These are phyloP conservation scores for Penicillium verrucosum DNA, from an alignment of 2,329 filamentous ascomycete genomes.

Conservation along the genomic window DNA sequence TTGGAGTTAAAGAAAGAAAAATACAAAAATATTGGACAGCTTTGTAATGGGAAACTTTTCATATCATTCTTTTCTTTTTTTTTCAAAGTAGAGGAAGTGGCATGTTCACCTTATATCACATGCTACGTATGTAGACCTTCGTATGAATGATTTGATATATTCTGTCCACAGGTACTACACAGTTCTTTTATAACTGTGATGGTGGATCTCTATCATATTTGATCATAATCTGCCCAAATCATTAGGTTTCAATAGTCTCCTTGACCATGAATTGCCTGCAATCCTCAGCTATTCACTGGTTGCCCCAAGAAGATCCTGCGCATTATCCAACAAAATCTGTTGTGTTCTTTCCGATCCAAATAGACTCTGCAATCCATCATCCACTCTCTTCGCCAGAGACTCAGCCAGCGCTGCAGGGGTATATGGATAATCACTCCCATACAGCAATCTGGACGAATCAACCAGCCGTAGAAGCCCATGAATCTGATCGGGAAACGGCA, in stretches of 20 bases:
- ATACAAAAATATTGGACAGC: neutral
- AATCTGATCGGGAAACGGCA: slow-evolving; percentile 51
- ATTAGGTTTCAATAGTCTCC: too few species aligned
- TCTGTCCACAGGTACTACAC: neutral
- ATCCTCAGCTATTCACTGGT: neutral
- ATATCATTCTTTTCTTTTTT: neutral
- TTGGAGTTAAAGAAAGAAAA: neutral
- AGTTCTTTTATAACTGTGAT: neutral
- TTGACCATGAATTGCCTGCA: neutral
- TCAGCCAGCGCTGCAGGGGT: slow-evolving; percentile 35
- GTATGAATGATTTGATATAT: too few species aligned
- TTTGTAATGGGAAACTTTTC: neutral
- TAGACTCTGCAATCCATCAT: slow-evolving; percentile 28
- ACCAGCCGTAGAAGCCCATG: slow-evolving; percentile 47
- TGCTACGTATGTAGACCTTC: too few species aligned
- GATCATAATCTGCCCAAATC: neutral
- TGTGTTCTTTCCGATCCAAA: slow-evolving; percentile 6
- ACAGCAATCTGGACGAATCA: slow-evolving; percentile 46
- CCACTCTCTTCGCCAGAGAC: slow-evolving; percentile 42
- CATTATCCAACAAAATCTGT: slow-evolving; percentile 12
- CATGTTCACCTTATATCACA: too few species aligned
- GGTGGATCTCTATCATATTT: neutral
- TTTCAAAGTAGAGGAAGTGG: neutral
- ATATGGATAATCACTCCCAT: slow-evolving; percentile 55
- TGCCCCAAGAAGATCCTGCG: slow-evolving; percentile 2